phyloP scores from a whole-genome alignment of 1,139 yeast genomes.

The Yamadazyma atlantica region DNA sequence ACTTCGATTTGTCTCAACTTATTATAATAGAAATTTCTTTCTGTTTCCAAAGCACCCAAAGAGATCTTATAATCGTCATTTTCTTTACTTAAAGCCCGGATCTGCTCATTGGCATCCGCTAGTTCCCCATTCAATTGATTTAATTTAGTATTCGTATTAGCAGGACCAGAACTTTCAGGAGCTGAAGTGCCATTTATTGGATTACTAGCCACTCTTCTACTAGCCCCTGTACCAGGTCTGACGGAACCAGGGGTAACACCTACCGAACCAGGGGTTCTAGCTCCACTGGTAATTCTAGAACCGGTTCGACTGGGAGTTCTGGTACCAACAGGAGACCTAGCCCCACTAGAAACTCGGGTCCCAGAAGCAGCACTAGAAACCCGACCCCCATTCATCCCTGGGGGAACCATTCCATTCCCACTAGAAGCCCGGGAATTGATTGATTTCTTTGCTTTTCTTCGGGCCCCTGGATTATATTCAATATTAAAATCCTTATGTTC shows the following conservation, averaged over 20 bases:
- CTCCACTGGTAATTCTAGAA: conserved; percentile 3
- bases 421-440: conserved; percentile 4
- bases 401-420: conserved; percentile 1
- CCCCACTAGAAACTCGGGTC: conserved; percentile 4
- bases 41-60: conserved; percentile 63
- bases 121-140: conserved; percentile 20
- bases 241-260: not conserved
- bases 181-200: conserved; percentile 2
- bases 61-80: conserved; percentile 51
- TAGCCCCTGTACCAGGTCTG: not conserved
- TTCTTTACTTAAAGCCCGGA: conserved; percentile 47
- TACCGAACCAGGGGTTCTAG: conserved; percentile 1
- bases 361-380: conserved; percentile 6
- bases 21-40: conserved; percentile 86
- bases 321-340: conserved; percentile 15
- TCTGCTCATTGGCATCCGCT: conserved; percentile 29
- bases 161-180: too few relatives aligned
- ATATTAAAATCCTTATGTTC: conserved; percentile 59
- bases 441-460: conserved; percentile 18
- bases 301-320: conserved; percentile 16
- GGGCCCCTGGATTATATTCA: conserved; percentile 61
- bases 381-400: conserved; percentile 1
- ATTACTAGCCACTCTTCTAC: conserved; percentile 1
- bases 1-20: conserved; percentile 88
- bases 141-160: conserved; percentile 16